Evolutionary conservation across 495 filamentous ascomycete genomes (phyloP).

Genomic region (Trichoderma asperelloides): DNA sequence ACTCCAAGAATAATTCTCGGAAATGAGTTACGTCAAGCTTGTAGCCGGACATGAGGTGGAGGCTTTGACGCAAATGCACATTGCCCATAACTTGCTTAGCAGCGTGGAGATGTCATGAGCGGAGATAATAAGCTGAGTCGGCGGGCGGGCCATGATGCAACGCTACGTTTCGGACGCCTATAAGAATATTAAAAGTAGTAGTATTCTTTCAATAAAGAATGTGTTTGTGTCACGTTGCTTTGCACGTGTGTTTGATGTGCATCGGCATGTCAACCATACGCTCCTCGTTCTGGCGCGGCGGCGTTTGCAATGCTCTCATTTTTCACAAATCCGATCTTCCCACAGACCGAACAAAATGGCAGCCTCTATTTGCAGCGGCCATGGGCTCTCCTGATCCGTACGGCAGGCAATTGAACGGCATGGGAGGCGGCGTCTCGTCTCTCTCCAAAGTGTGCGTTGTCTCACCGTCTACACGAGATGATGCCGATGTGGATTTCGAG

Average conservation of each 20-base stretch:
- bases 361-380: conserved; percentile 39
- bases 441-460: conserved; percentile 55
- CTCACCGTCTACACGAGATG: conserved; percentile 26
- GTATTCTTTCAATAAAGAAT: neutral
- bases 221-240: neutral
- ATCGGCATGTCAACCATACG: neutral
- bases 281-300: conserved; percentile 49
- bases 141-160: neutral
- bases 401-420: conserved; percentile 50
- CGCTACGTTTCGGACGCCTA: neutral
- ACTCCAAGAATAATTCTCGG: neutral
- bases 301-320: conserved; percentile 51
- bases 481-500: conserved; percentile 51
- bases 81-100: neutral
- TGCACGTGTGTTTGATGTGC: neutral
- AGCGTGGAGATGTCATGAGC: neutral
- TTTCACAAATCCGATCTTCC: conserved; percentile 43
- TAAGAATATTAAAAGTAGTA: neutral
- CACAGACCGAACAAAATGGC: conserved; percentile 32
- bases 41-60: neutral
- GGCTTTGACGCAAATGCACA: neutral
- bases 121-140: neutral
- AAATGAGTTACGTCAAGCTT: neutral
- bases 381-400: conserved; percentile 53
- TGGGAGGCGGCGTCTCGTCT: conserved; percentile 52